Percentiles rank a stretch among this genome's conserved stretches.
phyloP scores from a whole-genome alignment of 2,329 filamentous ascomycete species.

The Stagonosporopsis vannaccii region DNA sequence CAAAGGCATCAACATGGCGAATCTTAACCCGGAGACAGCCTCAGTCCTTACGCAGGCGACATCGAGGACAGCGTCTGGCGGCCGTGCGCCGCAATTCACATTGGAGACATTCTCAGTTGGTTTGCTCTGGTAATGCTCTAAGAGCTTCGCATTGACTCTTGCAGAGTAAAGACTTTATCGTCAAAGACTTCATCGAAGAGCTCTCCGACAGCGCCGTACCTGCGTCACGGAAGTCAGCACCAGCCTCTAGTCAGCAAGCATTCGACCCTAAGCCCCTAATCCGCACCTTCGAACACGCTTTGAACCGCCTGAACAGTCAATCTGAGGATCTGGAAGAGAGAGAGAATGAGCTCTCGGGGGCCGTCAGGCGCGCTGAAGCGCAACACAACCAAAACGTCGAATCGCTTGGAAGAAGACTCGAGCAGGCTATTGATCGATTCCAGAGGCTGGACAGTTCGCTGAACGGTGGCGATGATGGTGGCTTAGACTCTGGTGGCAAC shows the following conservation, averaged over 20 bases:
- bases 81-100: conserved; percentile 79
- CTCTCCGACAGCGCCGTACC: conserved; percentile 86
- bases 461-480: conserved; percentile 67
- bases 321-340: conserved; percentile 86
- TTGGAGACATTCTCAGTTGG: conserved; percentile 72
- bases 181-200: conserved; percentile 95
- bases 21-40: conserved; percentile 50
- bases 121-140: not conserved
- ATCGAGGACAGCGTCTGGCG: conserved; percentile 51
- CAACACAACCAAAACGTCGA: conserved; percentile 93
- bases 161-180: conserved; percentile 80
- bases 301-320: conserved; percentile 72
- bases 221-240: conserved; percentile 78
- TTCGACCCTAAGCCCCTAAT: conserved; percentile 98
- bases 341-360: conserved; percentile 89
- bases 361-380: conserved; percentile 87
- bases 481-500: conserved; percentile 73
- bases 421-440: conserved; percentile 90
- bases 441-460: conserved; percentile 86
- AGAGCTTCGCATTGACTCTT: conserved; percentile 18
- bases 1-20: conserved; percentile 32
- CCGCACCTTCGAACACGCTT: conserved; percentile 83
- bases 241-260: conserved; percentile 51
- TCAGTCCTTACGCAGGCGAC: conserved; percentile 52
- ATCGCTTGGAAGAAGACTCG: conserved; percentile 85